Evolutionary conservation across 805 yeast genomes (phyloP), one percentile per base, ranked within the genome.

Genomic region (Trichomonascus vanleenenianus): DNA sequence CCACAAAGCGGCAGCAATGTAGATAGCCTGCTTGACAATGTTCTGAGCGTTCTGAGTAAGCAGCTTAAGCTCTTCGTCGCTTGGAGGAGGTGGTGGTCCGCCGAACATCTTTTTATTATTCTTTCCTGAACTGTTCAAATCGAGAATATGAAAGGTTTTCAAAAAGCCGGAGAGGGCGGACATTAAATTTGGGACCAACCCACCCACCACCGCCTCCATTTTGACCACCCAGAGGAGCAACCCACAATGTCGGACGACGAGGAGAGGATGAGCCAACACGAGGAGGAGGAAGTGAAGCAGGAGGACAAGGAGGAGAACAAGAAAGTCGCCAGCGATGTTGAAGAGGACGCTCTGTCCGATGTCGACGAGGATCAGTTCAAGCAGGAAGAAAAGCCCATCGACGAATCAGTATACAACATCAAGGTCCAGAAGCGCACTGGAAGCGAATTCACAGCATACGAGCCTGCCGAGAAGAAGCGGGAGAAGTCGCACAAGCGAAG

Each of bases 341-440:
- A 30, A 8, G 38, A 40, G 4, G 43, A 40, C 11, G 43, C 30
- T 34, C 55, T 66, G 14, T 64, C 70, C 1, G 72, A 67, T 48
- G 52, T 67, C 36, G 71, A 65, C 46, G 70, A 66, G 40, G 69
- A 67, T 10, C 61, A 59, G 39, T 50, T 60, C 36, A 59, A 60
- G 35, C 60, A 61, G 30, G 65, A 58, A 14, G 63, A 50, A 9
- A 53, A 51, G 27, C 62, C 56, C 14, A 57, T 61, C 37, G 72
- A 69, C 39, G 71, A 65, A 39, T 66, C 64, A 37, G 70, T 67
- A 18, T 62, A 59, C 56, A 62, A 64, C 43, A 50, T 68, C 34
- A 57, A 57, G 46, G 49, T 66, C 8, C 73, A 68, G 52, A 62
- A 61, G 49, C 55, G 57, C 31, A 43, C 51, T 43, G 32, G 53